phyloP scores from a whole-genome alignment of 148 eudicot genomes.

The Heliamphora exappendiculata region DNA sequence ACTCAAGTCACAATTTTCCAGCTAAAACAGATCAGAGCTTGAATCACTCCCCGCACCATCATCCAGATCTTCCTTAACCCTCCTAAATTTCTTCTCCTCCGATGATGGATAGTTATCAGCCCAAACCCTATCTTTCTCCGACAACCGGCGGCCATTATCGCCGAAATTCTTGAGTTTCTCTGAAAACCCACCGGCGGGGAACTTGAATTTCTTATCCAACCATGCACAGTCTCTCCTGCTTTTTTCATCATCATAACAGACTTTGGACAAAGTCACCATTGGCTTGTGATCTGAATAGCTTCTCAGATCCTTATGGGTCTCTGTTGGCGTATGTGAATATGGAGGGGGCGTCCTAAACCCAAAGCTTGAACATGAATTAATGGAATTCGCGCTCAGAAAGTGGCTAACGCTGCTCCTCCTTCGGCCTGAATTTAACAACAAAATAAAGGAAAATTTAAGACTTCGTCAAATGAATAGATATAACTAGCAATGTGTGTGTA shows the following conservation, averaged over 20 bases:
- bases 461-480: too few relatives aligned
- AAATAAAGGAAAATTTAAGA: too few relatives aligned
- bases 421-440: too few relatives aligned
- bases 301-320: constrained; percentile 36
- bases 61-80: background rate
- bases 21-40: constrained; percentile 27
- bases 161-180: background rate
- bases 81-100: background rate
- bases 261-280: constrained; percentile 17
- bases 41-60: constrained; percentile 19
- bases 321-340: constrained; percentile 41
- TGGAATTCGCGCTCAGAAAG: constrained; percentile 31
- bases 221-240: background rate
- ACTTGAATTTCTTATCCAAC: background rate
- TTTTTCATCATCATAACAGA: too few relatives aligned
- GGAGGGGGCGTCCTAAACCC: constrained; percentile 70
- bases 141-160: too few relatives aligned
- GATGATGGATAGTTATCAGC: background rate
- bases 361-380: constrained; percentile 33
- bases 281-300: constrained; percentile 37
- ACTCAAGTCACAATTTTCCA: constrained; percentile 20
- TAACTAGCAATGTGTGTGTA: too few relatives aligned
- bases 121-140: background rate
- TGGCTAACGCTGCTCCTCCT: constrained; percentile 72
- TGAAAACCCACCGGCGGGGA: background rate